A percentile compares a stretch with the other conserved stretches of the same genome.
phyloP scores from a whole-genome alignment of 306 rosid species.

The Neltuma alba region DNA sequence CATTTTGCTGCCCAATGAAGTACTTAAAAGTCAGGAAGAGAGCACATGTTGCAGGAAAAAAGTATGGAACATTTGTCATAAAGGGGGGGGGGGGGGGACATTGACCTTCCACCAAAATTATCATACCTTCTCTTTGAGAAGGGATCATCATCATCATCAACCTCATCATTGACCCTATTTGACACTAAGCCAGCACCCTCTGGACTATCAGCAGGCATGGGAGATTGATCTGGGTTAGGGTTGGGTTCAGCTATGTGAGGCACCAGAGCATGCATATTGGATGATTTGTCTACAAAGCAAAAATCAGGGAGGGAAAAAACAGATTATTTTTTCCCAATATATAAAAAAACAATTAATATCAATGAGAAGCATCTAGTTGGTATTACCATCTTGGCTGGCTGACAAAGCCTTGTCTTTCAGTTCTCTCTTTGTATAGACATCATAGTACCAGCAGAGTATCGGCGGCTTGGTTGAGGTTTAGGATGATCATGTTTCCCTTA shows the following conservation, averaged over 20 bases:
- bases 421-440: conserved; percentile 66
- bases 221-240: conserved; percentile 63
- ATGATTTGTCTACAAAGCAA: conserved; percentile 60
- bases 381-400: conserved; percentile 75
- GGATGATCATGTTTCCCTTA: conserved; percentile 98
- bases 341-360: background rate
- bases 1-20: conserved; percentile 70
- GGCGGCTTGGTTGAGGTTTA: conserved; percentile 90
- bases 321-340: conserved; percentile 22
- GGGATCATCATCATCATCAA: conserved; percentile 84
- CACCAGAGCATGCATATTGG: conserved; percentile 52
- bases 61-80: conserved; percentile 23
- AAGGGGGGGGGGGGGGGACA: no score
- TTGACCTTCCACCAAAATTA: conserved; percentile 21
- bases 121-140: conserved; percentile 85
- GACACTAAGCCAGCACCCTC: conserved; percentile 63
- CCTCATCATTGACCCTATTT: conserved; percentile 61
- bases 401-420: conserved; percentile 68
- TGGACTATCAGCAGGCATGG: conserved; percentile 47
- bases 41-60: conserved; percentile 27
- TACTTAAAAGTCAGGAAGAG: conserved; percentile 31
- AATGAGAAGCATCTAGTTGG: conserved; percentile 35
- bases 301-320: conserved; percentile 25
- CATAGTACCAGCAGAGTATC: conserved; percentile 64
- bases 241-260: conserved; percentile 57